Evolutionary conservation across 495 filamentous ascomycete species (phyloP), one percentile per base, ranked within the genome.

Genomic region (Tuber aestivum): DNA sequence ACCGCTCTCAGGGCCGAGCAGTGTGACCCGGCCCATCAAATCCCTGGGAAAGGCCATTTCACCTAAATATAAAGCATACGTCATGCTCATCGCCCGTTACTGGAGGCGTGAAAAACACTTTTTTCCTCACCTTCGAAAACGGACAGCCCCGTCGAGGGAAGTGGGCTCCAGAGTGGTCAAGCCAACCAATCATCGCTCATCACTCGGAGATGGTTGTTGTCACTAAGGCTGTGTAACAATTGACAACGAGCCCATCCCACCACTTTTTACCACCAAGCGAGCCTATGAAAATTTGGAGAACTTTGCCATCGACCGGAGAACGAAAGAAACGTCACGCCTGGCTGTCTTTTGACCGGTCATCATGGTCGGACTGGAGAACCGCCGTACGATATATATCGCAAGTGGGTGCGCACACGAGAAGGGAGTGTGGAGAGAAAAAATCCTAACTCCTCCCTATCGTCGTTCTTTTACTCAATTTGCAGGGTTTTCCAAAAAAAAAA

Each of bases 41-140:
- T 20, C 4, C 27, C 27, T 20, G 14, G 27, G 56, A 65, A 35
- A 65, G 0, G 56, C 27, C 4, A 65, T 27, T n/a, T 16, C 56
- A 65, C 56, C 56, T 35, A 65, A 65, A 65, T 65, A 65, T 65
- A 65, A 65, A 65, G 18, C 27, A 27, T 65, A 18, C 56, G 56
- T 65, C 56, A 65, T 65, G n/a, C 56, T 7, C 56, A 65, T 65
- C 27, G 56, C 56, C 56, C 56, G 56, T 65, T 65, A 65, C 56
- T 65, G 56, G 56, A 65, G 1, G 27, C 14, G 18, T 27, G 50
- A 65, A 35, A 65, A 65, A 35, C 56, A 65, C 56, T 65, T 65
- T 65, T 65, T 65, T 9, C 56, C 20, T 65, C 56, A 35, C 56
- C 27, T 35, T 35, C 27, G 27, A 35, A 65, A 35, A 35, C 27